A percentile compares a stretch with the other conserved stretches of the same genome.
Conservation (phyloP, 495 filamentous ascomycete species). For the Parachaetomium inaequale region DNA sequence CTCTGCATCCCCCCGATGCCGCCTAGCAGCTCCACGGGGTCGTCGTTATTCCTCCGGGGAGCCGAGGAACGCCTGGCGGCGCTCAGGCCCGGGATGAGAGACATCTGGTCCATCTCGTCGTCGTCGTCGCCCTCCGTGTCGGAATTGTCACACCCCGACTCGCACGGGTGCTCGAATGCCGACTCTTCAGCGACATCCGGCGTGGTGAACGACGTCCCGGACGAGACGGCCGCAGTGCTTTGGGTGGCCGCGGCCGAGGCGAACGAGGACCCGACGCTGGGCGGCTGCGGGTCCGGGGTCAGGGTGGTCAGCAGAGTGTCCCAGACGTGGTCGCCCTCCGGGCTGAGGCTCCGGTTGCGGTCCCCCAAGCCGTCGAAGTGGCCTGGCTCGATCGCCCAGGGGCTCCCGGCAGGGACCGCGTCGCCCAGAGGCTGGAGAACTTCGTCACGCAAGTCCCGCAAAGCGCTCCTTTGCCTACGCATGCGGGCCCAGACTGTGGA, state of each 20-base stretch:
- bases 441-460: conserved; percentile 1
- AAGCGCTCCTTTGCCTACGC: background rate
- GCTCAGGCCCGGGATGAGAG: conserved; percentile 19
- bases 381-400: conserved; percentile 6
- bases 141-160: conserved; percentile 37
- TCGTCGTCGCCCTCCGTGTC: conserved; percentile 39
- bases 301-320: conserved; percentile 76
- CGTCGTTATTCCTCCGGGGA: conserved; percentile 27
- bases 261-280: conserved; percentile 78
- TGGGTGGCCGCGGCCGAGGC: conserved; percentile 48
- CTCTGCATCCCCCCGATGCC: conserved; percentile 63
- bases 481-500: background rate
- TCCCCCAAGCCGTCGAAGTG: conserved; percentile 77
- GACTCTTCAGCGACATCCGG: conserved; percentile 33
- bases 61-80: conserved; percentile 31
- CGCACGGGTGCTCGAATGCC: conserved; percentile 35
- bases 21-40: conserved; percentile 29
- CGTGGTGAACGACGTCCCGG: conserved; percentile 36
- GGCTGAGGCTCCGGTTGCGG: conserved; percentile 74
- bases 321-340: conserved; percentile 69
- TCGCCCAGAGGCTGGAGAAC: background rate
- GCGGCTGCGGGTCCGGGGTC: conserved; percentile 72
- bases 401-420: background rate
- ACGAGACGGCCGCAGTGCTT: conserved; percentile 33
- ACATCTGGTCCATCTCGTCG: conserved; percentile 22